Conservation (phyloP, 768 basidiomycete species). For the Amanita subjunquillea region DNA sequence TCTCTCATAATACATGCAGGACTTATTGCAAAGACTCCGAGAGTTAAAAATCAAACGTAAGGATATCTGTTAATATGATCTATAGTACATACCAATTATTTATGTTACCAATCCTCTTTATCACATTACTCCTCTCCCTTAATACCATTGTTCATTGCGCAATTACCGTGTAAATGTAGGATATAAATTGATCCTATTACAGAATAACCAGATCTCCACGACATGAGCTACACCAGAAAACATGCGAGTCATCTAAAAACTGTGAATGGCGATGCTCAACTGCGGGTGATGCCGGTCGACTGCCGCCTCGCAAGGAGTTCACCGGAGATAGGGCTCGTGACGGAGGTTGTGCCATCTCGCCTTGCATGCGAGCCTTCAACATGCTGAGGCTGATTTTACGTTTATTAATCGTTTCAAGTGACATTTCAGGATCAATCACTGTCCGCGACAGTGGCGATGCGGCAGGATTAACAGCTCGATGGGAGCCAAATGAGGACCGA, state of each 20-base stretch:
- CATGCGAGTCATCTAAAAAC: constrained; percentile 80
- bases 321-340: constrained; percentile 47
- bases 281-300: constrained; percentile 16
- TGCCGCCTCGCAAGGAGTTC: constrained; percentile 25
- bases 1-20: constrained; percentile 23
- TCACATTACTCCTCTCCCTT: constrained; percentile 9
- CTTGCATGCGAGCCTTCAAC: constrained; percentile 85
- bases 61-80: constrained; percentile 13
- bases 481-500: constrained; percentile 28
- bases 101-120: background rate
- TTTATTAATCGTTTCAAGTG: constrained; percentile 72
- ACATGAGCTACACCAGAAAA: constrained; percentile 86
- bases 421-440: constrained; percentile 58
- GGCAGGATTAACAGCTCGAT: constrained; percentile 26
- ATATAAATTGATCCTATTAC: constrained; percentile 17
- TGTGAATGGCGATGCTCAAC: constrained; percentile 40
- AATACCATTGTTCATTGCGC: constrained; percentile 14
- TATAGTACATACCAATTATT: background rate
- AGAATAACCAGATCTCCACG: constrained; percentile 74
- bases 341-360: constrained; percentile 43
- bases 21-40: constrained; percentile 43
- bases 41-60: constrained; percentile 44
- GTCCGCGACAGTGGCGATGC: constrained; percentile 39
- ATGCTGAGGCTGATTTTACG: constrained; percentile 78
- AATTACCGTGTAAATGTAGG: constrained; percentile 15